These are phyloP conservation scores for Claviceps paspali DNA, from an alignment of 2,329 filamentous ascomycete genomes.

Conservation along the genomic window DNA sequence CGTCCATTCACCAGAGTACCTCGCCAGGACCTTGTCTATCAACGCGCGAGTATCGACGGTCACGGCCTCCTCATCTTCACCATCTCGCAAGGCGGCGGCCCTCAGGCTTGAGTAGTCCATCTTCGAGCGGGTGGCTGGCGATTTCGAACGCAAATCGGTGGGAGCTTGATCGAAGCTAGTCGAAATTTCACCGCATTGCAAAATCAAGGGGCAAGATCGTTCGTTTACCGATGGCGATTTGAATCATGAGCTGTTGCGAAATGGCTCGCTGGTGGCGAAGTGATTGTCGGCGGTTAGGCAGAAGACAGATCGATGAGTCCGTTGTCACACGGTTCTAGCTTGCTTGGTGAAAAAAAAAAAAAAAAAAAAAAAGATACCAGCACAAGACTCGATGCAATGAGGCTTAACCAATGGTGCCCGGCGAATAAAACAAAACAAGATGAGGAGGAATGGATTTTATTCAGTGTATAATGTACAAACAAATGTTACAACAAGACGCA, in stretches of 20 bases:
- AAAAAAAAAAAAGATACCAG: background rate
- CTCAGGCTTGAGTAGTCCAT: conserved; percentile 68
- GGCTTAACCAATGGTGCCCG: background rate
- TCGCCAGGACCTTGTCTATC: conserved; percentile 92
- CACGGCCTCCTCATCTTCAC: conserved; percentile 88
- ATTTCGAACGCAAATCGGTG: no score
- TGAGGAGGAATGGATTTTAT: no score
- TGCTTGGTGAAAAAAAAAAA: background rate
- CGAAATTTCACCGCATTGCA: conserved; percentile 1
- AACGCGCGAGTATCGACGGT: conserved; percentile 93
- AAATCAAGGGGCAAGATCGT: background rate
- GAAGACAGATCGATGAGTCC: background rate
- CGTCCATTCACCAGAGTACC: conserved; percentile 93
- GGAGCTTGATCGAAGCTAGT: background rate
- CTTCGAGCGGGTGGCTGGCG: conserved; percentile 4
- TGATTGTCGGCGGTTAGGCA: background rate
- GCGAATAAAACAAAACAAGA: background rate
- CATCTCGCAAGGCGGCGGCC: conserved; percentile 72
- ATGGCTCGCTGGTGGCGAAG: background rate
- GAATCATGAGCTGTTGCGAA: background rate
- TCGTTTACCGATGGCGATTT: background rate
- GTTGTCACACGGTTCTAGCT: background rate
- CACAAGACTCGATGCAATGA: background rate
- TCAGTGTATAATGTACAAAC: no score
- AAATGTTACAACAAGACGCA: no score